These are phyloP conservation scores for Myochromella boudieri DNA, from an alignment of 768 basidiomycete genomes.

Conservation along the genomic window DNA sequence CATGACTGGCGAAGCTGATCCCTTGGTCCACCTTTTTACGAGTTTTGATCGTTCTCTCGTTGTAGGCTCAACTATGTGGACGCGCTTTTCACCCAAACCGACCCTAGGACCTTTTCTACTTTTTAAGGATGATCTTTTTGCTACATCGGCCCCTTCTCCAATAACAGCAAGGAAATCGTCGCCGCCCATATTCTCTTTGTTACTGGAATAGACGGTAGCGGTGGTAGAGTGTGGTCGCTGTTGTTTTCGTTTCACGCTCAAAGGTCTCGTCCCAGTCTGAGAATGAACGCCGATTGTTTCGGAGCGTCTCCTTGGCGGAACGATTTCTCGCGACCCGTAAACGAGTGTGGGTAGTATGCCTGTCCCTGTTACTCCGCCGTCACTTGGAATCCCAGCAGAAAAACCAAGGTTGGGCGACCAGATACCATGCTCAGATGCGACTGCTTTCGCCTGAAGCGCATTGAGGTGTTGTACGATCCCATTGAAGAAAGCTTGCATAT, in stretches of 20 bases:
- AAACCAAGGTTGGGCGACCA: slow-evolving; percentile 18
- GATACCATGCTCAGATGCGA: slow-evolving; percentile 13
- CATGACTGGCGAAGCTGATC: slow-evolving; percentile 39
- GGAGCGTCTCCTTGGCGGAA: background rate
- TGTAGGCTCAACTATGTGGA: slow-evolving; percentile 55
- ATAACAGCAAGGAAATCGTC: slow-evolving; percentile 15
- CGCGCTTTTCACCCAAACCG: slow-evolving; percentile 28
- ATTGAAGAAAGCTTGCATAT: slow-evolving; percentile 81
- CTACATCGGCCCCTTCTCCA: slow-evolving; percentile 19
- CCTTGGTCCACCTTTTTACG: slow-evolving; percentile 24
- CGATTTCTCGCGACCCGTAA: background rate
- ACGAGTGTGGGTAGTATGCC: slow-evolving; percentile 19
- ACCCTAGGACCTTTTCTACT: slow-evolving; percentile 33
- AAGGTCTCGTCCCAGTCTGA: slow-evolving; percentile 37
- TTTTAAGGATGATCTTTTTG: slow-evolving; percentile 46
- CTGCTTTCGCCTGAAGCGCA: slow-evolving; percentile 60
- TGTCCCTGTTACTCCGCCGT: too few species aligned
- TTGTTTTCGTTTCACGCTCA: slow-evolving; percentile 42
- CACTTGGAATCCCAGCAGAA: too few species aligned
- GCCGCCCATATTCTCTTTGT: slow-evolving; percentile 59
- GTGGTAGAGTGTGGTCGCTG: slow-evolving; percentile 22
- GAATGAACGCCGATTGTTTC: slow-evolving; percentile 10
- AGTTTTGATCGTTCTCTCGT: slow-evolving; percentile 32
- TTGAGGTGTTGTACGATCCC: slow-evolving; percentile 83
- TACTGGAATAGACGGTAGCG: slow-evolving; percentile 21